Base-by-base conservation (phyloP, 2,329 filamentous ascomycete species). In the Ophiostoma novo-ulmi region DNA sequence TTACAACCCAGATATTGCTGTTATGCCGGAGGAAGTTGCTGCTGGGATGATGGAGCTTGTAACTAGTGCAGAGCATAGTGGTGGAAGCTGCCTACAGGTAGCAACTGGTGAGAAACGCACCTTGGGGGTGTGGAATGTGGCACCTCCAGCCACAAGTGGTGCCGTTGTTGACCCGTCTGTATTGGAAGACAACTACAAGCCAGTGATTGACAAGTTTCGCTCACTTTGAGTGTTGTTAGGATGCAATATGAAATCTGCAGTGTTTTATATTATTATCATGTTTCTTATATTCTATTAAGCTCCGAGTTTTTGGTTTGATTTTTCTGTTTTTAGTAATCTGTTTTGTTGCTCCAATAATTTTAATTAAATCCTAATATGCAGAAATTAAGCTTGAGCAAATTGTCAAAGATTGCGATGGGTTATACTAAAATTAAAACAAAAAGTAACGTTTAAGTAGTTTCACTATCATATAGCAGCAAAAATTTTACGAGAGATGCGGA, bases 171-270 rank as follows among this genome's bases (percentile, higher is more conserved):
- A 41, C n/a, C 31, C 61, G 39, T 66, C 36, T n/a, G 20, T n/a
- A 20, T 39, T 64, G 26, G 66, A 68, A 58, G 20, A 10, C 20
- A 68, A 68, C 66, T 68, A 68, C 66, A 64, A 14, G 70, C 70
- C 70, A 17, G 70, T 70, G 38, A 55, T 70, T n/a, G 66, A 68
- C 38, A 70, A 70, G 58, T 31, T 70, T n/a, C 65, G 70, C 11
- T 26, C 52, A 11, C 26, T 5, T 26, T 58, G 8, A 26, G 11
- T 55, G n/a, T 1, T 10, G 20, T 31, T 31, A 31, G 31, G 31
- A 31, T 55, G 10, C n/a, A 55, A 8, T n/a, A 22, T n/a, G 31
- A 31, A 3, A 7, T 48, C 44, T 17, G 0, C 44, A 20, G 44
- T 20, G 44, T 17, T 48, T 48, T 20, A n/a, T 11, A 14, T 58